Evolutionary conservation across 257 asterid species (phyloP).

Genomic region (Eucommia ulmoides): DNA sequence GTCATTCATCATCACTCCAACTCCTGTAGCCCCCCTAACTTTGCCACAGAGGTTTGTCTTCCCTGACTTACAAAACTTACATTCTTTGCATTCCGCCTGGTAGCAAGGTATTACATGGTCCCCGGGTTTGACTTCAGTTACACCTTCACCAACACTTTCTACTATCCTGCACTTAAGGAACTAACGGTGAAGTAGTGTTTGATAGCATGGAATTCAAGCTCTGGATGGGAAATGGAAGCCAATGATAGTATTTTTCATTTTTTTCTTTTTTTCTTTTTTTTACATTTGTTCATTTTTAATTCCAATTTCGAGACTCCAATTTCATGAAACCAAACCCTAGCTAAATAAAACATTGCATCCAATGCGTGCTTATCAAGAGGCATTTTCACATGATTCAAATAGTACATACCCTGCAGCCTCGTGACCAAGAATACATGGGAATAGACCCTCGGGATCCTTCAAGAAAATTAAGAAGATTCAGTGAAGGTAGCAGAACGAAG

Average conservation of each 20-base stretch:
- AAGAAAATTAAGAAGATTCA: slow-evolving; percentile 10
- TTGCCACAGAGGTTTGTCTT: slow-evolving; percentile 93
- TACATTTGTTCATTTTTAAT: too few relatives aligned
- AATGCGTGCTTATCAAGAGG: too few relatives aligned
- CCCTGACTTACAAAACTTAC: slow-evolving; percentile 96
- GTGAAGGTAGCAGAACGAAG: too few relatives aligned
- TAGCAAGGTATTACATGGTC: slow-evolving; percentile 99
- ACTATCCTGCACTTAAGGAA: slow-evolving; percentile 38
- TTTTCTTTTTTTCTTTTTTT: too few relatives aligned
- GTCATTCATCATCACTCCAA: slow-evolving; percentile 89
- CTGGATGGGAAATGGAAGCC: neutral
- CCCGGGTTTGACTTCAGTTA: slow-evolving; percentile 78
- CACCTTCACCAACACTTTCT: slow-evolving; percentile 97
- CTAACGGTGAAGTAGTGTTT: neutral
- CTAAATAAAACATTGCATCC: too few relatives aligned
- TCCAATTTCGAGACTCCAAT: too few relatives aligned
- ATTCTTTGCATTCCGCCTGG: slow-evolving; percentile 95
- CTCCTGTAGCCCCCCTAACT: slow-evolving; percentile 94
- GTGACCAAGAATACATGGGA: slow-evolving; percentile 97
- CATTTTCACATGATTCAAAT: neutral
- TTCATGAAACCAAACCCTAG: too few relatives aligned
- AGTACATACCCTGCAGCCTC: slow-evolving; percentile 92
- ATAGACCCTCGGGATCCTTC: slow-evolving; percentile 99
- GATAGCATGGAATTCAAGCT: neutral
- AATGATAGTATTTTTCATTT: too few relatives aligned